Conservation (phyloP, 148 eudicot genomes). For the Camellia japonica region DNA sequence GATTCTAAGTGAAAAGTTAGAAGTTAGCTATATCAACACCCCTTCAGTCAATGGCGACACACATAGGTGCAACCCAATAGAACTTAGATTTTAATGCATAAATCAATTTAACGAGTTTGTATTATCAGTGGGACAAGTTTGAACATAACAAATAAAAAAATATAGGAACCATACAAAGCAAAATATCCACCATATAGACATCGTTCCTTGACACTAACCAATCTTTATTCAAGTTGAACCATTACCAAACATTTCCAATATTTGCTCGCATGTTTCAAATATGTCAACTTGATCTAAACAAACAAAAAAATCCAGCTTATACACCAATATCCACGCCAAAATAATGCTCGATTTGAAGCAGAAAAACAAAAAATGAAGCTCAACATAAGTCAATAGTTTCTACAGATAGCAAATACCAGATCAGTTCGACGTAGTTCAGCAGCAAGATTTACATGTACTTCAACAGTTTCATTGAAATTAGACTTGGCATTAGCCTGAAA, state of each 20-base stretch:
- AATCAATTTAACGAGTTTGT: neutral
- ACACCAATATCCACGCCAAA: neutral
- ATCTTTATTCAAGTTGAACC: neutral
- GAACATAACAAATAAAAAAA: neutral
- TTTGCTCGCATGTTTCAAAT: neutral
- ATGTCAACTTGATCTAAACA: neutral
- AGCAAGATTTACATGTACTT: conserved; percentile 89
- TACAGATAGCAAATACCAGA: conserved; percentile 47
- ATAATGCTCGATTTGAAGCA: neutral
- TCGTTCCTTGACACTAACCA: neutral
- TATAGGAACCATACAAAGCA: neutral
- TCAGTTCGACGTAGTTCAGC: conserved; percentile 84
- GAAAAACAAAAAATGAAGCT: neutral
- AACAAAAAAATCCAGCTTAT: neutral
- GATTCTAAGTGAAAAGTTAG: neutral
- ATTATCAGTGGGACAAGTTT: neutral
- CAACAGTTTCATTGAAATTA: conserved; percentile 80
- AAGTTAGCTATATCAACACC: neutral
- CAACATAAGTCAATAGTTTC: neutral
- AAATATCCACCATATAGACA: neutral
- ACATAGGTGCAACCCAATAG: neutral
- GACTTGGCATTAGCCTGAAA: conserved; percentile 76
- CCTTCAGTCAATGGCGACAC: neutral
- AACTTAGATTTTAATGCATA: neutral
- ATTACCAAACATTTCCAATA: neutral